Base-by-base conservation (phyloP, 305 asterid genomes). In the Fraxinus floribunda region DNA sequence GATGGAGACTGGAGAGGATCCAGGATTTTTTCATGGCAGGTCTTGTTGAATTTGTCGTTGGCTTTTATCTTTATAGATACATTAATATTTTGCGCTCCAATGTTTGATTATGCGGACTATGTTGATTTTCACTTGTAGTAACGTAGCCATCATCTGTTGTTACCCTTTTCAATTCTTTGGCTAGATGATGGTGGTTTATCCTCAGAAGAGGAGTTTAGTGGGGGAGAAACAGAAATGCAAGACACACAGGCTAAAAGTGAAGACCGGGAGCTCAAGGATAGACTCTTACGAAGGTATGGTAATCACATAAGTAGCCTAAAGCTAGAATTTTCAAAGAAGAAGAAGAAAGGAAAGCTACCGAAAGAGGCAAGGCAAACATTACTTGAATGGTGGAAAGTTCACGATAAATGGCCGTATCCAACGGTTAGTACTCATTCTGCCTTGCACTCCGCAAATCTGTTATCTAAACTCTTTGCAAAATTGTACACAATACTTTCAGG, bases 301-400 rank as follows among this genome's bases (percentile, higher is more conserved):
- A 76, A 88, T 71, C 92, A 84, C 29, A 83, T 90, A 36, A 86
- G 91, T 73, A 78, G 57, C 78, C 86, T 90, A 32, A 90, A 88
- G 44, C 80, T 88, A 9, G 92, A 90, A 60, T 88, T 90, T 62
- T 88, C 92, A 10, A 90, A 90, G 86, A 90, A 90, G 88, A 90
- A 88, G 77, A 90, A 90, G 92, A 90, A 86, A 84, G 92, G 90
- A 36, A 90, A 90, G 83, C 85, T 90, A 15, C 92, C 92, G 15
- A 90, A 85, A 74, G 91, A 88, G 75, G 91, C 90, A 3, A 86
- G 91, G 74, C 90, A 88, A 79, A 82, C 80, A 18, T 70, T 90
- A 41, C 89, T 90, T 57, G 87, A 89, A 78, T 90, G 92, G 92
- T 90, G 92, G 92, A 88, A 80, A 80, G 83, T 72, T 22, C 92